phyloP scores from a whole-genome alignment of 176 grass and related monocot genomes.

The Aegilops umbellulata region DNA sequence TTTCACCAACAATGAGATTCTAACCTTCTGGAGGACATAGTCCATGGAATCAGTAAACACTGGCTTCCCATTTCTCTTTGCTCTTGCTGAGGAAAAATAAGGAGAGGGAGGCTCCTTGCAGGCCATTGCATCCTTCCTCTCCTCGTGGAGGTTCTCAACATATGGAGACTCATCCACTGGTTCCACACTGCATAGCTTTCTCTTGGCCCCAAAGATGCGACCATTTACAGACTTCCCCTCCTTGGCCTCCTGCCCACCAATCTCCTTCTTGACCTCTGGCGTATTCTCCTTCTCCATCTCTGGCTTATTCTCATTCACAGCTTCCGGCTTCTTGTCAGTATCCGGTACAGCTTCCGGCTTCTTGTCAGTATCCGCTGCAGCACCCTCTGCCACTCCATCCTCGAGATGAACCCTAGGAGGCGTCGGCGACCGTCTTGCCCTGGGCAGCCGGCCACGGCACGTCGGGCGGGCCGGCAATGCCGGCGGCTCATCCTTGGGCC shows the following conservation, averaged over 20 bases:
- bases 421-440: constrained; percentile 46
- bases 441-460: constrained; percentile 69
- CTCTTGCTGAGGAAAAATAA: constrained; percentile 41
- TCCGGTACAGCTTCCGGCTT: constrained; percentile 25
- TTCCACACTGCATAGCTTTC: constrained; percentile 40
- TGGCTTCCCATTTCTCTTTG: constrained; percentile 44
- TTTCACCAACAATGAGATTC: constrained; percentile 17
- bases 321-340: constrained; percentile 29
- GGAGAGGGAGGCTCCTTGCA: constrained; percentile 34
- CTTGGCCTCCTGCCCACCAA: constrained; percentile 36
- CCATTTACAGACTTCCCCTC: constrained; percentile 46
- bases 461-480: constrained; percentile 82
- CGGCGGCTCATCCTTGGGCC: constrained; percentile 69
- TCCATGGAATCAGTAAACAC: constrained; percentile 46
- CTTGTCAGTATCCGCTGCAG: constrained; percentile 22
- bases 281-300: constrained; percentile 13
- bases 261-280: constrained; percentile 15
- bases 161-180: constrained; percentile 55
- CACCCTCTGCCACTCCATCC: constrained; percentile 26
- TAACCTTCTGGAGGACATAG: constrained; percentile 79
- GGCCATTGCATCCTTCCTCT: constrained; percentile 28
- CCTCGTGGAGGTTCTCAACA: constrained; percentile 24
- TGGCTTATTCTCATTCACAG: background rate
- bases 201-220: constrained; percentile 59
- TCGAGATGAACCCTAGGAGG: constrained; percentile 58